Evolutionary conservation across 257 asterid species (phyloP).

Genomic region (Ajuga chamaepitys): DNA sequence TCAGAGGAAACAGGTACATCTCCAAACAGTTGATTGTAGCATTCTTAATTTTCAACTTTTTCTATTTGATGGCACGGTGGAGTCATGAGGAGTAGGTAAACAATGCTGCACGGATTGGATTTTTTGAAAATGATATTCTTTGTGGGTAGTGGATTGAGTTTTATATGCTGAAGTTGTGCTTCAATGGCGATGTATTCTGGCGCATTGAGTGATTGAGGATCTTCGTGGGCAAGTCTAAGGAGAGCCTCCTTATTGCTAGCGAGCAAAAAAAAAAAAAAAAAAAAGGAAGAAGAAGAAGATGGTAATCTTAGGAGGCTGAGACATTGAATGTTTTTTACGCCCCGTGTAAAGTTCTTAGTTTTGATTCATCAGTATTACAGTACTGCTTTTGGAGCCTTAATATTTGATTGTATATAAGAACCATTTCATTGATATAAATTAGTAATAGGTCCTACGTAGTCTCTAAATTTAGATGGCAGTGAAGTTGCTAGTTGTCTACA

Average conservation of each 20-base stretch:
- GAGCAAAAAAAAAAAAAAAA: background rate
- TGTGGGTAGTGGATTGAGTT: background rate
- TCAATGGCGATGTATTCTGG: background rate
- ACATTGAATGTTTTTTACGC: background rate
- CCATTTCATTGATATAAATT: background rate
- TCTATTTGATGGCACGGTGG: background rate
- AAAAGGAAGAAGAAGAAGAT: too few relatives aligned
- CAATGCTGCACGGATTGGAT: background rate
- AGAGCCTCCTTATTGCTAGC: background rate
- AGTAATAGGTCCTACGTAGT: background rate
- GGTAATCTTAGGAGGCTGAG: background rate
- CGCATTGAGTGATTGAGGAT: background rate
- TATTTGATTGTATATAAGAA: background rate
- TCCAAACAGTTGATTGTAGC: background rate
- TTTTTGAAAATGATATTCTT: background rate
- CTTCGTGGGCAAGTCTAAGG: background rate
- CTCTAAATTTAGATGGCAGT: background rate
- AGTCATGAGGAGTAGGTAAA: background rate
- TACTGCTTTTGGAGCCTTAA: too few relatives aligned
- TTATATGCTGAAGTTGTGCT: background rate
- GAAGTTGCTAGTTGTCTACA: background rate
- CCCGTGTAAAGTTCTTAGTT: background rate
- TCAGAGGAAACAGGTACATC: conserved; percentile 58
- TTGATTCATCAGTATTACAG: too few relatives aligned
- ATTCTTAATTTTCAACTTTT: background rate